Conservation (phyloP, 768 basidiomycete genomes). For the Lactarius sanguifluus region DNA sequence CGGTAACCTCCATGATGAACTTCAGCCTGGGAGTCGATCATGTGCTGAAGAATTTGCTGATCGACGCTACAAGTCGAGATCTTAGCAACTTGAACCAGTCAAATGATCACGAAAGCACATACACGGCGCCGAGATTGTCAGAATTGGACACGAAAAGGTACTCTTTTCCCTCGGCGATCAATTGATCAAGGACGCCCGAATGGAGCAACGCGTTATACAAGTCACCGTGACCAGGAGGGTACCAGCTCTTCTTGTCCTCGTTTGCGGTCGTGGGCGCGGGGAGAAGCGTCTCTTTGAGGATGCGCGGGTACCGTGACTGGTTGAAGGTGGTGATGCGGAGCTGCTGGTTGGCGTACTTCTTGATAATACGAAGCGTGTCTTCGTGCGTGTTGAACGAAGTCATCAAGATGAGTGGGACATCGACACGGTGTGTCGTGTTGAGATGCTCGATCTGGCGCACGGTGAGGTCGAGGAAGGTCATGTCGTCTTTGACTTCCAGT, state of each 20-base stretch:
- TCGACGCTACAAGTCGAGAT: constrained; percentile 26
- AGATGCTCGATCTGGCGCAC: constrained; percentile 96
- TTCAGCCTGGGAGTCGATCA: constrained; percentile 78
- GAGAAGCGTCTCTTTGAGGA: constrained; percentile 84
- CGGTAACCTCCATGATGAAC: constrained; percentile 95
- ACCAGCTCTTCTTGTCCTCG: constrained; percentile 91
- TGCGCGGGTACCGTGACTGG: constrained; percentile 92
- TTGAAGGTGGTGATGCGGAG: constrained; percentile 91
- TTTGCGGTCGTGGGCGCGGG: constrained; percentile 76
- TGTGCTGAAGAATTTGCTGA: constrained; percentile 74
- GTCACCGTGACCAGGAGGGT: constrained; percentile 97
- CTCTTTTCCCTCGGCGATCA: constrained; percentile 90
- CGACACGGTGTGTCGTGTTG: constrained; percentile 78
- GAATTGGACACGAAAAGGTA: constrained; percentile 98
- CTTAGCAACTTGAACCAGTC: constrained; percentile 5
- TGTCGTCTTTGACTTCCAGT: constrained; percentile 94
- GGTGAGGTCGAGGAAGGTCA: constrained; percentile 95
- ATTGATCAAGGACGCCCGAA: constrained; percentile 87
- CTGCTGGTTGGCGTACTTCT: constrained; percentile 95
- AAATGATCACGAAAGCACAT: constrained; percentile 35
- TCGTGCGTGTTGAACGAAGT: constrained; percentile 99
- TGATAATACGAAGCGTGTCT: constrained; percentile 93
- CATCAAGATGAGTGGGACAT: constrained; percentile 98
- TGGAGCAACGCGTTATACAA: constrained; percentile 90
- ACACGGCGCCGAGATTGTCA: constrained; percentile 93